Evolutionary conservation across 1,139 yeast genomes (phyloP).

Genomic region (Magnusiomyces suaveolens): DNA sequence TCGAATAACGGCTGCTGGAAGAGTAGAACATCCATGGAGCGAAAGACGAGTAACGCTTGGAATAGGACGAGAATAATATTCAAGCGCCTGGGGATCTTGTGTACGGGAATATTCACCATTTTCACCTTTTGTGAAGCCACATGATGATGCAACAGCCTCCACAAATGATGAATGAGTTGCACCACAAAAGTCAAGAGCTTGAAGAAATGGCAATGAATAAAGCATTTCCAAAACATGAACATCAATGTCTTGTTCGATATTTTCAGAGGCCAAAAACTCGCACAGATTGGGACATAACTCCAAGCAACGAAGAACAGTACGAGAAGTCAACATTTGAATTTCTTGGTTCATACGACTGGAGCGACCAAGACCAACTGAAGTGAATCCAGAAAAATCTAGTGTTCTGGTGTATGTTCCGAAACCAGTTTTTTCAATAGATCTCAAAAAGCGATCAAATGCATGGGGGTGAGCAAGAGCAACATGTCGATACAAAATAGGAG

Average conservation of each 20-base stretch:
- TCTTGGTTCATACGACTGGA: slow-evolving; percentile 84
- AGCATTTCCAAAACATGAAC: slow-evolving; percentile 46
- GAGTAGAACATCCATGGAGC: slow-evolving; percentile 80
- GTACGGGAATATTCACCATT: slow-evolving; percentile 3
- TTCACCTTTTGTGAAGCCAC: slow-evolving; percentile 2
- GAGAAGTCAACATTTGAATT: slow-evolving; percentile 79
- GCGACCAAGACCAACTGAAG: slow-evolving; percentile 83
- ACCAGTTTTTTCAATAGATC: slow-evolving; percentile 43
- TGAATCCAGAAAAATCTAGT: slow-evolving; percentile 79
- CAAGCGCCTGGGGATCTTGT: not conserved
- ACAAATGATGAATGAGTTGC: slow-evolving; percentile 61
- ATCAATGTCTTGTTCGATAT: slow-evolving; percentile 77
- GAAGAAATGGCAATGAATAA: slow-evolving; percentile 49
- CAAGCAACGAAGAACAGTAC: slow-evolving; percentile 59
- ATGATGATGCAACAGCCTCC: slow-evolving; percentile 42
- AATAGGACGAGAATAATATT: slow-evolving; percentile 2
- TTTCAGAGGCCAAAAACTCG: slow-evolving; percentile 77
- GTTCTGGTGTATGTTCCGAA: slow-evolving; percentile 63
- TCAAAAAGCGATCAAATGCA: slow-evolving; percentile 63
- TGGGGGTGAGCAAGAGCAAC: slow-evolving; percentile 74
- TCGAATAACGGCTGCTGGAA: slow-evolving; percentile 48
- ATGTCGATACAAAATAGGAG: slow-evolving; percentile 47
- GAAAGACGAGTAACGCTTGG: slow-evolving; percentile 46
- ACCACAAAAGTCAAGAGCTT: slow-evolving; percentile 82
- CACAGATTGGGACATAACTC: slow-evolving; percentile 52